Evolutionary conservation across 2,329 filamentous ascomycete genomes (phyloP).

Genomic region (Botrytis elliptica): DNA sequence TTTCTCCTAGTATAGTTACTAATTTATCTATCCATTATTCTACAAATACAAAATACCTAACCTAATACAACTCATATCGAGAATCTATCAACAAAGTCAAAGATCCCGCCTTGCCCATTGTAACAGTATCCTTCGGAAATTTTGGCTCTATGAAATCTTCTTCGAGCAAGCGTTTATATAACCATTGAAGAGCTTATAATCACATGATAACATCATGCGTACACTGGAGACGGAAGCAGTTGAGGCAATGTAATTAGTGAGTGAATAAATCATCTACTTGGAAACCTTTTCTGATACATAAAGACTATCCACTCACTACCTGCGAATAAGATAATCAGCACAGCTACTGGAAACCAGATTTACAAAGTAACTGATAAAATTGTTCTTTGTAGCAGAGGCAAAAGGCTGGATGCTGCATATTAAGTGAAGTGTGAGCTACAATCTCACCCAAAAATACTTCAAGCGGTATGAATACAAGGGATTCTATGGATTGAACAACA

Average conservation of each 20-base stretch:
- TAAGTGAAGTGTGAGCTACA: no score
- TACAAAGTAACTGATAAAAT: background rate
- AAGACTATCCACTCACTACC: background rate
- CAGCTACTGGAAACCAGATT: background rate
- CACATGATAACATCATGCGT: background rate
- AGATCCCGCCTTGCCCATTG: background rate
- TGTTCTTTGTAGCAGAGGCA: accelerated
- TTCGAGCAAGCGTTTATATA: background rate
- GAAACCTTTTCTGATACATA: background rate
- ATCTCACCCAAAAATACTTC: no score
- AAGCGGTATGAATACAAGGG: no score
- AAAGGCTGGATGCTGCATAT: no score
- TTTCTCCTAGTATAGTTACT: background rate
- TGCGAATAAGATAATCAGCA: background rate
- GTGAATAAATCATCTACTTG: background rate
- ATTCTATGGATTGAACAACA: no score
- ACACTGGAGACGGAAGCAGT: background rate
- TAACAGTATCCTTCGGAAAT: accelerated
- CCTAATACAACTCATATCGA: background rate
- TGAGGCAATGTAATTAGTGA: background rate
- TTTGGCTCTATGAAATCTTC: background rate
- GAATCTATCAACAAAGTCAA: background rate
- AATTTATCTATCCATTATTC: background rate
- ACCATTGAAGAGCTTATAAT: background rate
- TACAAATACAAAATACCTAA: background rate